These are phyloP conservation scores for Colletotrichum musae DNA, from an alignment of 2,329 filamentous ascomycete genomes.

Conservation along the genomic window DNA sequence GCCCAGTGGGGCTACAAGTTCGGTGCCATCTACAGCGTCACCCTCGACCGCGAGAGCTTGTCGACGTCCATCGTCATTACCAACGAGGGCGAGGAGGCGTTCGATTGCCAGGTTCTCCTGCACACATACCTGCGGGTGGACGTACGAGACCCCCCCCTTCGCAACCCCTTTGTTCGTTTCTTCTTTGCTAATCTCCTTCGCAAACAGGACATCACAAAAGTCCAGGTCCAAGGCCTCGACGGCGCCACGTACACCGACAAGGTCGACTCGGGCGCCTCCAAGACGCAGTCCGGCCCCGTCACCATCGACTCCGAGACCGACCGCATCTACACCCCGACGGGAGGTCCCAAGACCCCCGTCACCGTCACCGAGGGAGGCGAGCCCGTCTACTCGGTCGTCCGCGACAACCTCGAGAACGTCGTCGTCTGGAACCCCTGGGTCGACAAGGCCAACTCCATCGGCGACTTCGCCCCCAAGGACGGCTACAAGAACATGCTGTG, in stretches of 20 bases:
- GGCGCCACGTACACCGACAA: conserved; percentile 88
- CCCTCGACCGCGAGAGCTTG: conserved; percentile 80
- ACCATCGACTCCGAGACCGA: conserved; percentile 86
- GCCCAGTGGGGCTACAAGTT: conserved; percentile 90
- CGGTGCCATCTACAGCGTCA: conserved; percentile 93
- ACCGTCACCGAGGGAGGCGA: conserved; percentile 74
- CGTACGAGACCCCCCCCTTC: conserved; percentile 60
- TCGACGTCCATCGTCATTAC: conserved; percentile 88
- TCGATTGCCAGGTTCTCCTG: conserved; percentile 92
- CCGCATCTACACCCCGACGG: conserved; percentile 84
- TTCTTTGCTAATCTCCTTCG: not conserved
- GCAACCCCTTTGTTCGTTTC: not conserved
- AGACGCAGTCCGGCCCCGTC: conserved; percentile 75
- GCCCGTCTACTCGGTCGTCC: conserved; percentile 79
- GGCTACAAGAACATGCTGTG: conserved; percentile 96
- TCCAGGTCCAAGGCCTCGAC: conserved; percentile 82
- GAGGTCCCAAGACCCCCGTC: conserved; percentile 71
- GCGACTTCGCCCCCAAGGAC: conserved; percentile 89
- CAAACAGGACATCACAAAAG: conserved; percentile 81
- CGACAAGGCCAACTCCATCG: conserved; percentile 85
- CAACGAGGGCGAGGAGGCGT: conserved; percentile 86
- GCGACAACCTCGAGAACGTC: conserved; percentile 88
- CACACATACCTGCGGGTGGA: conserved; percentile 91
- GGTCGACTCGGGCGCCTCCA: conserved; percentile 74
- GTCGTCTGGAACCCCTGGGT: conserved; percentile 99